phyloP scores from a whole-genome alignment of 1,284 basidiomycete genomes.

The Moniliophthora roreri region DNA sequence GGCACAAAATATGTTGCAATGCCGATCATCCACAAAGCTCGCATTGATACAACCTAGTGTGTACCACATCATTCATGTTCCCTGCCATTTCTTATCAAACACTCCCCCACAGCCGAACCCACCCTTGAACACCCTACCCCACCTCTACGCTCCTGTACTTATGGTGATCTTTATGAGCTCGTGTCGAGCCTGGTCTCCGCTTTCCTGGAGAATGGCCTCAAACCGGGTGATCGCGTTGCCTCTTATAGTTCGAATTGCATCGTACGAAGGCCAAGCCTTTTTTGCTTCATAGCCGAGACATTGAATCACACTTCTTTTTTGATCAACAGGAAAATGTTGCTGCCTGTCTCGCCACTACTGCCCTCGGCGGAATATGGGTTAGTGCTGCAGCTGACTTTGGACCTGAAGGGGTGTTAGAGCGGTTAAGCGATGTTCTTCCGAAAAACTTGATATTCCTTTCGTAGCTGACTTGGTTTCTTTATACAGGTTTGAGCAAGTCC shows the following conservation, averaged over 20 bases:
- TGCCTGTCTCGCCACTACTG: conserved; percentile 74
- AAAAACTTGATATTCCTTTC: conserved; percentile 15
- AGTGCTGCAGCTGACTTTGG: conserved; percentile 90
- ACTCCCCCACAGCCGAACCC: conserved; percentile 54
- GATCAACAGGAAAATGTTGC: conserved; percentile 65
- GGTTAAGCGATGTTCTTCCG: conserved; percentile 37
- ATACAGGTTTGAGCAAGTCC: conserved; percentile 69
- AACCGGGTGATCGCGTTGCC: conserved; percentile 74
- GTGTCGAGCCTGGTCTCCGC: conserved; percentile 67
- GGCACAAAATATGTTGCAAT: conserved; percentile 83
- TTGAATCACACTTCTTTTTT: conserved; percentile 2
- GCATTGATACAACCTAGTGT: conserved; percentile 77
- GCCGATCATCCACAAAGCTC: conserved; percentile 55
- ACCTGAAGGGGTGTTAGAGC: conserved; percentile 78
- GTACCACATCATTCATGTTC: conserved; percentile 26
- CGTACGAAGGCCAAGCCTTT: conserved; percentile 39
- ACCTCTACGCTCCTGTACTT: conserved; percentile 49
- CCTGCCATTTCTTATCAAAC: conserved; percentile 6
- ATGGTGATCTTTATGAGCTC: conserved; percentile 59
- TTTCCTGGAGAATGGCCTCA: conserved; percentile 58
- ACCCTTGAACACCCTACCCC: conserved; percentile 48
- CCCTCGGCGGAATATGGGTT: conserved; percentile 80
- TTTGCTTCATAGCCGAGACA: neutral
- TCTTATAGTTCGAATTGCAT: conserved; percentile 83
- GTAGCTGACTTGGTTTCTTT: conserved; percentile 10